Percentiles rank a stretch among this genome's conserved stretches.
Conservation (phyloP, 2,329 filamentous ascomycete species). For the Sclerotiophoma versabilis region DNA sequence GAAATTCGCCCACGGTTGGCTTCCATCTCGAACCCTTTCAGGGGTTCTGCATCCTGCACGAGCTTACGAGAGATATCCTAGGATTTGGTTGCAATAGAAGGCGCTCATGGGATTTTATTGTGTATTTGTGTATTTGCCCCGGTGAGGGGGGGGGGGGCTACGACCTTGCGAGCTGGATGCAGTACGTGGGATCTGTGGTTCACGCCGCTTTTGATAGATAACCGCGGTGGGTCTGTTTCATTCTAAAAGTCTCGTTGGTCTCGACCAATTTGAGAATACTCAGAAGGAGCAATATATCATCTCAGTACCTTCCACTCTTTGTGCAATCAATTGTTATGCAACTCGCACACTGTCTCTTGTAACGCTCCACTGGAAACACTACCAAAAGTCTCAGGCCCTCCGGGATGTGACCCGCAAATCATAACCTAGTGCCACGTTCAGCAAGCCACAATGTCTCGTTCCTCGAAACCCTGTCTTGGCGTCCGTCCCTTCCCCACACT, state of each 20-base stretch:
- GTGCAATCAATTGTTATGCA: neutral
- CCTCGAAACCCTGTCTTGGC: conserved; percentile 1
- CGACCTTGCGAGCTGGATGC: neutral
- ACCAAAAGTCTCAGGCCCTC: neutral
- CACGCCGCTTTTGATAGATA: conserved; percentile 2
- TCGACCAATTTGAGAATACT: neutral
- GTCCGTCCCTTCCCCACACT: neutral
- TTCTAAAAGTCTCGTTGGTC: neutral
- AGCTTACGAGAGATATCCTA: conserved; percentile 43
- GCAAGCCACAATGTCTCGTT: conserved; percentile 8
- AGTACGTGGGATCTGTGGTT: neutral
- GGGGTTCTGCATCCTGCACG: conserved; percentile 23
- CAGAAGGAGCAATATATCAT: conserved; percentile 3
- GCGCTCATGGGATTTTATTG: conserved; percentile 11
- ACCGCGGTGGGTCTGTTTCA: neutral
- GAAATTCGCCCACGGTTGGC: conserved; percentile 25
- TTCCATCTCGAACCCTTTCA: conserved; percentile 11
- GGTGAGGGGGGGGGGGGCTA: conserved; percentile 6
- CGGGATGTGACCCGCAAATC: neutral
- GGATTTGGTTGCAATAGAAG: conserved; percentile 20
- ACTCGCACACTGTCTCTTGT: neutral
- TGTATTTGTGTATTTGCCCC: no score
- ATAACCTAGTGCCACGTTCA: neutral
- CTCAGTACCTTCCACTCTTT: neutral
- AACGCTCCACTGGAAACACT: neutral